Evolutionary conservation across 176 grass and related monocot species (phyloP).

Genomic region (Eragrostis nindensis): DNA sequence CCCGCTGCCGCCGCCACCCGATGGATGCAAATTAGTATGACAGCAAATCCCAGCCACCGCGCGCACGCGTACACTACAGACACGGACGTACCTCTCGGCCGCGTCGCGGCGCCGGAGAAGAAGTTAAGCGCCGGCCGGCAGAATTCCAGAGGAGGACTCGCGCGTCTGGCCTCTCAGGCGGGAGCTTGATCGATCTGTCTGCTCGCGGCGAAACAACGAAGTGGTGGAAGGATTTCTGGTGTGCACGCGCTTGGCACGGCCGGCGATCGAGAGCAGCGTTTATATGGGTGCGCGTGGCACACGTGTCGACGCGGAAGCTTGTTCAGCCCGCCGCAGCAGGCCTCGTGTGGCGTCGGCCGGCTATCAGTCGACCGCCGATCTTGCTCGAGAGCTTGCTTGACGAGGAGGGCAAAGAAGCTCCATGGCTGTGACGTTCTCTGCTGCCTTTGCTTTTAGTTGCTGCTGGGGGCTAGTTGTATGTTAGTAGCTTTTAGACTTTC

Average conservation of each 20-base stretch:
- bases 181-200: not conserved
- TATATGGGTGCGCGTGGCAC: no score
- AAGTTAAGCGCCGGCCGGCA: not conserved
- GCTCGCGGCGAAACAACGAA: not conserved
- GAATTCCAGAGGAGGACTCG: no score
- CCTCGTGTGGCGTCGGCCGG: not conserved
- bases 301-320: not conserved
- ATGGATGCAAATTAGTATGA: not conserved
- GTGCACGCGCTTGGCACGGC: not conserved
- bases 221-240: not conserved
- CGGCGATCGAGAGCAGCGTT: not conserved
- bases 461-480: not conserved
- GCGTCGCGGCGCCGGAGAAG: slow-evolving; percentile 1
- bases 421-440: not conserved
- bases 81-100: not conserved
- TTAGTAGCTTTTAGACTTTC: not conserved
- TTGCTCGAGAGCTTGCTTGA: slow-evolving; percentile 1
- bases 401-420: not conserved
- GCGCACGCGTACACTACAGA: not conserved
- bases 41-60: no score
- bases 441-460: not conserved
- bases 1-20: no score
- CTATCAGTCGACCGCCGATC: not conserved
- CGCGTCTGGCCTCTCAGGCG: no score
- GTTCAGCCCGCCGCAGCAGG: not conserved